phyloP scores from a whole-genome alignment of 1,284 basidiomycete genomes.

The Austropuccinia psidii region DNA sequence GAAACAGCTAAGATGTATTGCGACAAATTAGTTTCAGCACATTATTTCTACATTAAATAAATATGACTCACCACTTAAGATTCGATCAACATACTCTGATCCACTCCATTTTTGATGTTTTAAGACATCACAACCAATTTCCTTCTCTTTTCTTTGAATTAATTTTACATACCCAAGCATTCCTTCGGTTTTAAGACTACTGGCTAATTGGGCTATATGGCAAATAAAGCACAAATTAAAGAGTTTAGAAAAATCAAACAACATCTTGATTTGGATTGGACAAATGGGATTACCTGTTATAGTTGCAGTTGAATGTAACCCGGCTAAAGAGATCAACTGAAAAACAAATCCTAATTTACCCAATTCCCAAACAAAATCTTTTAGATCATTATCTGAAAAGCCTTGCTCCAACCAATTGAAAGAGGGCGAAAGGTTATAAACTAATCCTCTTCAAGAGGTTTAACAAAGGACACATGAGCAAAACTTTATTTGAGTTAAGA shows the following conservation, averaged over 20 bases:
- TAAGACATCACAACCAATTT: conserved; percentile 82
- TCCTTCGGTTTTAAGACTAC: conserved; percentile 65
- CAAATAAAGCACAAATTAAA: neutral
- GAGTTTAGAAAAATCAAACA: conserved; percentile 23
- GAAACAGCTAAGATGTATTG: conserved; percentile 56
- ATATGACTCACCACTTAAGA: conserved; percentile 42
- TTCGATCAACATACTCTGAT: conserved; percentile 71
- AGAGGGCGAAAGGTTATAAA: conserved; percentile 86
- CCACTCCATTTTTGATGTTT: conserved; percentile 90
- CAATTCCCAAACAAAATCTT: conserved; percentile 83
- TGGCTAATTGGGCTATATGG: conserved; percentile 52
- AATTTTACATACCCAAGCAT: conserved; percentile 81
- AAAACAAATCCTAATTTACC: conserved; percentile 80
- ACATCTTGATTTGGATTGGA: conserved; percentile 41
- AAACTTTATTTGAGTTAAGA: neutral
- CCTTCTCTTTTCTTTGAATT: conserved; percentile 77
- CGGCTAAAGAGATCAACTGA: conserved; percentile 76
- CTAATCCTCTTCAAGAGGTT: conserved; percentile 55
- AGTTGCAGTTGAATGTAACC: conserved; percentile 74
- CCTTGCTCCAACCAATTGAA: conserved; percentile 87
- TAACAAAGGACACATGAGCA: neutral
- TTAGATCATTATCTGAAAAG: conserved; percentile 62
- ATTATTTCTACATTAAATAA: too few species aligned
- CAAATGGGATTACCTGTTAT: conserved; percentile 57
- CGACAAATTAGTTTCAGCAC: too few species aligned